Evolutionary conservation across 352 stramenopile genomes (phyloP).

Genomic region (Globisporangium paroecandrum): DNA sequence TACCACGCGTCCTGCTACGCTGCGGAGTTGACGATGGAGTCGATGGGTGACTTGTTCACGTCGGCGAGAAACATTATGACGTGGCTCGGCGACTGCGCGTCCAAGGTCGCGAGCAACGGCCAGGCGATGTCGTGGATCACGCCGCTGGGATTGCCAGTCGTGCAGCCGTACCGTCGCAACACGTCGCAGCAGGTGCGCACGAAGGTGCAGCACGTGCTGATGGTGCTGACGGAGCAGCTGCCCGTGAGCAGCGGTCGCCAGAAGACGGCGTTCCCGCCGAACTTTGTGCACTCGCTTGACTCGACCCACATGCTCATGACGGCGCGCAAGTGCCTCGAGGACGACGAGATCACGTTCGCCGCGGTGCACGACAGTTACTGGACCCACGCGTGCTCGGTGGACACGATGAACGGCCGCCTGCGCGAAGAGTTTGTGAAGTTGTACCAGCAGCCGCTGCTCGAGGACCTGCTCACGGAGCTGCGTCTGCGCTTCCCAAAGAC

Average conservation of each 20-base stretch:
- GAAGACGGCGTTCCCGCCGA: constrained; percentile 97
- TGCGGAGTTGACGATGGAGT: constrained; percentile 92
- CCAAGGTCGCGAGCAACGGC: constrained; percentile 67
- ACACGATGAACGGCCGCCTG: background rate
- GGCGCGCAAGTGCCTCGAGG: constrained; percentile 89
- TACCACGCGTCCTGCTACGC: constrained; percentile 91
- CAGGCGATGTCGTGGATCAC: constrained; percentile 88
- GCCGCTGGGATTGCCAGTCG: background rate
- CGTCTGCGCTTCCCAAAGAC: background rate
- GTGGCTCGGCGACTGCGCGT: constrained; percentile 72
- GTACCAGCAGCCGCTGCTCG: background rate
- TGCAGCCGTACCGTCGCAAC: constrained; percentile 90
- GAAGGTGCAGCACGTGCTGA: constrained; percentile 87
- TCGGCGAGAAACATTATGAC: constrained; percentile 91
- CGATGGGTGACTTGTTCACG: constrained; percentile 96
- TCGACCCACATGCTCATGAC: constrained; percentile 99
- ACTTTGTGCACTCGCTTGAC: constrained; percentile 95
- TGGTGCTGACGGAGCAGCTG: constrained; percentile 63
- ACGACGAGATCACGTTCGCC: constrained; percentile 93
- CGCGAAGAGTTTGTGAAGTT: background rate
- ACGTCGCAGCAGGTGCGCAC: constrained; percentile 74
- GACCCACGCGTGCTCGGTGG: background rate
- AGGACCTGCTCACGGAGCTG: background rate
- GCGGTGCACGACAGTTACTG: constrained; percentile 98
- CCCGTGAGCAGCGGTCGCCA: constrained; percentile 82